These are phyloP conservation scores for Cynara cardunculus DNA, from an alignment of 129 eudicot genomes.

Conservation along the genomic window DNA sequence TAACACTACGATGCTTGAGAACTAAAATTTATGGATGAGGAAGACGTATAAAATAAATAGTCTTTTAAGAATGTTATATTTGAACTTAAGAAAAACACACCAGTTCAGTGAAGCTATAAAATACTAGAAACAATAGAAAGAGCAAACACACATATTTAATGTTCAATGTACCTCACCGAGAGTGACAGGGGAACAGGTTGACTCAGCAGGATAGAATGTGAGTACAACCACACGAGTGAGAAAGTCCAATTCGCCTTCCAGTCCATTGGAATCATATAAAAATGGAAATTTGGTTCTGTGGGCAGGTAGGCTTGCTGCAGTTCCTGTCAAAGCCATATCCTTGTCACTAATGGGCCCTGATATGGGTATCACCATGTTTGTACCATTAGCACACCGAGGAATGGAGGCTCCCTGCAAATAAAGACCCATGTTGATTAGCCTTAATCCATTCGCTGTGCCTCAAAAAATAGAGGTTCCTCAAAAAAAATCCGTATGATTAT, in stretches of 20 bases:
- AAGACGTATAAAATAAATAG: background rate
- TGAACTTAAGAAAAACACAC: background rate
- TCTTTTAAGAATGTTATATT: background rate
- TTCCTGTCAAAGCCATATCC: constrained; percentile 70
- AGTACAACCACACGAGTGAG: constrained; percentile 90
- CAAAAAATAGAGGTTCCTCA: background rate
- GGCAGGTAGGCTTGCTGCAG: constrained; percentile 54
- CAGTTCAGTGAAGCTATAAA: background rate
- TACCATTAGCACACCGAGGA: constrained; percentile 85
- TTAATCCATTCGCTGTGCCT: background rate
- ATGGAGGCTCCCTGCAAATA: constrained; percentile 74
- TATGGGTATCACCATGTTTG: constrained; percentile 69
- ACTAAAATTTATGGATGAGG: background rate
- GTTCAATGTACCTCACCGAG: constrained; percentile 77
- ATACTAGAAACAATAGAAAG: constrained; percentile 7
- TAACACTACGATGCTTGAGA: background rate
- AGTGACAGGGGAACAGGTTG: constrained; percentile 71
- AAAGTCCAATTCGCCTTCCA: constrained; percentile 83
- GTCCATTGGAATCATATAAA: constrained; percentile 73
- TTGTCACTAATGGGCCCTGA: constrained; percentile 64
- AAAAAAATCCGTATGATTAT: background rate
- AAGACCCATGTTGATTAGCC: constrained; percentile 9
- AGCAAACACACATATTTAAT: background rate
- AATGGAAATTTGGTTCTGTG: constrained; percentile 44
- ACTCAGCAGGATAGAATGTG: constrained; percentile 78